Base-by-base conservation (phyloP, 2,329 filamentous ascomycete species). In the Rutstroemia sp. region DNA sequence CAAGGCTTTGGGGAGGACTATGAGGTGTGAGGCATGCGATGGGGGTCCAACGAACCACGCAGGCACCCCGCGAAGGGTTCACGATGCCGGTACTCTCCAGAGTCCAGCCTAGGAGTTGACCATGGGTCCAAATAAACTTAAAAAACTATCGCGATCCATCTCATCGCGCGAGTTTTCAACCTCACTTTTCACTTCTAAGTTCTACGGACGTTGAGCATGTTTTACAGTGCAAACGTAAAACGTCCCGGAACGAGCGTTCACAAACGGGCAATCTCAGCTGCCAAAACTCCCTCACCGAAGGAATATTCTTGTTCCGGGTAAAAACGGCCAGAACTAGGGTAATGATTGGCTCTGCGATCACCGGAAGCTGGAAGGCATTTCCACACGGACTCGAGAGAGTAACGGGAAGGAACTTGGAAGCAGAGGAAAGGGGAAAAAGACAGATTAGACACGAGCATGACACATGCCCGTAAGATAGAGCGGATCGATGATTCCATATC, bases 31-130 rank as follows among this genome's bases (percentile, higher is more conserved):
- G 61, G 25, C 25, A 27, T 8, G 25, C 25, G 6, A 27, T 27
- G 25, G 25, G 25, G 62, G 62, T 61, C 57, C 45, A 61, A 49
- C 45, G 42, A 46, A 21, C 38, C 38, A 41, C 39, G 39, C 52
- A 49, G 45, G 45, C 51, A 52, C 62, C 63, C 62, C 64, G 61
- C 63, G 64, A 64, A 63, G 63, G 58, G 62, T 63, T 66, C 62
- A 62, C 64, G 62, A 64, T 62, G 60, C 63, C 60, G 59, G 58
- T 49, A 42, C 57, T 57, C 56, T 61, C 59, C 48, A 23, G 23
- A 23, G 23, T 52, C 52, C 54, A 53, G 34, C 49, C 54, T 48
- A 37, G 54, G 50, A 44, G 44, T 23, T 37, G 16, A 51, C 47
- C 65, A 65, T 63, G 64, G 65, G 61, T 64, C 56, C 59, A 59